These are phyloP conservation scores for Dendrothele bispora DNA, from an alignment of 768 basidiomycete species.

Conservation along the genomic window DNA sequence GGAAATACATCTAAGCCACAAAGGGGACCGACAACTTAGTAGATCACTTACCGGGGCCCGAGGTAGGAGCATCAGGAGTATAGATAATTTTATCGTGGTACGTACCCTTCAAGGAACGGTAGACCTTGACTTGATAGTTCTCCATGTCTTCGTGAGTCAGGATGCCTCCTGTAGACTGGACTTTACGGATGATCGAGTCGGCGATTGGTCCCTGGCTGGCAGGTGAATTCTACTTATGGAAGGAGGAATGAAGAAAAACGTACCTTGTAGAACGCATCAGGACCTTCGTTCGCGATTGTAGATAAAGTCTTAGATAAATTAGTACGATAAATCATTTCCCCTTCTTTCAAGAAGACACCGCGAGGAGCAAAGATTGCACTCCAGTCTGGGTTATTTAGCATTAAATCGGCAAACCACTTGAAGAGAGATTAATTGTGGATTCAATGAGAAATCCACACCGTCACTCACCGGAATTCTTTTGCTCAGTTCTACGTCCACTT, in stretches of 20 bases:
- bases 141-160: slow-evolving; percentile 73
- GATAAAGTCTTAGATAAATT: slow-evolving; percentile 79
- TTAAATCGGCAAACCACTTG: slow-evolving; percentile 49
- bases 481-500: slow-evolving; percentile 74
- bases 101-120: slow-evolving; percentile 72
- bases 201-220: slow-evolving; percentile 72
- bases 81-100: slow-evolving; percentile 81
- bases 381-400: slow-evolving; percentile 76
- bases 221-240: too few species aligned
- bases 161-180: slow-evolving; percentile 74
- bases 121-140: slow-evolving; percentile 66
- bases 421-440: not conserved
- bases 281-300: slow-evolving; percentile 71
- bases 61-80: slow-evolving; percentile 82
- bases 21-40: not conserved
- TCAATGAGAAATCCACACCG: slow-evolving; percentile 3
- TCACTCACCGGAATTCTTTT: slow-evolving; percentile 63
- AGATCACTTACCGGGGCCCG: slow-evolving; percentile 59
- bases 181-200: slow-evolving; percentile 71
- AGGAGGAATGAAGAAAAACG: slow-evolving; percentile 9
- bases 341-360: slow-evolving; percentile 69
- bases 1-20: slow-evolving; percentile 1
- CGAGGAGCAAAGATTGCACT: slow-evolving; percentile 77
- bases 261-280: slow-evolving; percentile 82
- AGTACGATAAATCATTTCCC: slow-evolving; percentile 68